Base-by-base conservation (phyloP, 495 filamentous ascomycete species). In the Xylaria castorea region DNA sequence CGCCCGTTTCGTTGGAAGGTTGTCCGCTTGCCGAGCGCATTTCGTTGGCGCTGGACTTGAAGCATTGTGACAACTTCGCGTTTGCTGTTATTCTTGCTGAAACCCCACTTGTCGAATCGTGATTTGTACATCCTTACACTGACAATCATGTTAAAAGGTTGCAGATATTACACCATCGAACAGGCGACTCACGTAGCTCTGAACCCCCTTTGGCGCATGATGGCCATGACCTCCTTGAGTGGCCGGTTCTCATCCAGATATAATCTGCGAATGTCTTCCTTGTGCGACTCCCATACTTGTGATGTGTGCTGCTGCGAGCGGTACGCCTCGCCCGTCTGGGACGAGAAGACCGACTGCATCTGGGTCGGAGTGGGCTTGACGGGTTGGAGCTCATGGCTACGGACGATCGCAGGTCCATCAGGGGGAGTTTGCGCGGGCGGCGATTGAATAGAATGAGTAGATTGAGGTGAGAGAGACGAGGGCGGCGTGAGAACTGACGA, bases 1-100 rank as follows among this genome's bases (percentile, higher is more conserved):
- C 77, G 79, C 8, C 79, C 78, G 46, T 82, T 81, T 36, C 80
- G 76, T 34, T 78, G 78, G 53, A 82, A 82, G 3, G 77, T 73
- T 9, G 80, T 80, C 46, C 78, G 76, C 67, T 82, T 82, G 66
- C 80, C 80, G 48, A 79, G 74, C 40, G 80, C 80, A 62, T 74
- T 78, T 64, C 80, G 79, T 71, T 81, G 79, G 34, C 80, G 77
- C 62, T 82, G 80, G 50, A 81, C 74, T 67, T 81, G 79, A 46
- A 82, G 77, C 73, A 82, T 78, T 27, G 77, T 76, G 50, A 79
- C 76, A 40, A 80, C 80, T 20, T 82, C 80, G 51, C 80, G 79
- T 53, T 82, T 78, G 62, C 77, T 78, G 36, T 78, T 78, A 50
- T 80, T 80, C 72, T 80, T 80, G 51, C 73, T 77, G 38, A 80